Conservation (phyloP, 1,284 basidiomycete genomes). For the Flammula alnicola region DNA sequence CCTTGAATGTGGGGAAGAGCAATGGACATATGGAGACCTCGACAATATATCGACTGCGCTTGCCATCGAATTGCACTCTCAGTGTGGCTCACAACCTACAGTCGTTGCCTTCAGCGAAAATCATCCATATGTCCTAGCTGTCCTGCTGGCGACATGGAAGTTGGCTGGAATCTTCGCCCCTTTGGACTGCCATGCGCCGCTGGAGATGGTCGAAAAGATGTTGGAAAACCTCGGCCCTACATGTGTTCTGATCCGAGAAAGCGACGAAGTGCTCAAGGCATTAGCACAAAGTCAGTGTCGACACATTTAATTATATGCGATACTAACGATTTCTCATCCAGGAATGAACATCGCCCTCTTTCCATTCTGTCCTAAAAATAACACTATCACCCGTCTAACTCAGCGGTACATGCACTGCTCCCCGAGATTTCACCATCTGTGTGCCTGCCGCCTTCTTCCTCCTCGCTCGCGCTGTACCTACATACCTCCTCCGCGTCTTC, state of each 20-base stretch:
- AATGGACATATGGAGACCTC: conserved; percentile 33
- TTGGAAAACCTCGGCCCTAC: conserved; percentile 27
- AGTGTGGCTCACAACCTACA: conserved; percentile 25
- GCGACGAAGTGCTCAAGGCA: conserved; percentile 17
- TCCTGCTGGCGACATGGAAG: conserved; percentile 35
- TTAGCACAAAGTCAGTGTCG: conserved; percentile 23
- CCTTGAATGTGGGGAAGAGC: conserved; percentile 29
- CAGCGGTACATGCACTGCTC: conserved; percentile 23
- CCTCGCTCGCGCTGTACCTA: conserved; percentile 26
- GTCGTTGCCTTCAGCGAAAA: conserved; percentile 36
- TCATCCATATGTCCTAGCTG: conserved; percentile 33
- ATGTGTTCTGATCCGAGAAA: conserved; percentile 26
- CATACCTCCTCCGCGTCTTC: conserved; percentile 37
- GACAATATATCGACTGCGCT: conserved; percentile 31
- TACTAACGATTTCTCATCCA: conserved; percentile 4
- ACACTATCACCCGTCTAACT: conserved; percentile 27
- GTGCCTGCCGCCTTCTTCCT: conserved; percentile 10
- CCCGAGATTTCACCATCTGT: conserved; percentile 2
- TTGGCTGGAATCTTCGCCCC: conserved; percentile 32
- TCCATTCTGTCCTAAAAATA: conserved; percentile 19
- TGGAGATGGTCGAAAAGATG: conserved; percentile 32
- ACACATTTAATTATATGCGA: neutral
- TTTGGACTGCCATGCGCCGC: conserved; percentile 33
- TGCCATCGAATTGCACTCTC: conserved; percentile 23
- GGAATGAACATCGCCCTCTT: conserved; percentile 16